phyloP scores from a whole-genome alignment of 371 early-diverging fungal species.

The Blakeslea trispora region DNA sequence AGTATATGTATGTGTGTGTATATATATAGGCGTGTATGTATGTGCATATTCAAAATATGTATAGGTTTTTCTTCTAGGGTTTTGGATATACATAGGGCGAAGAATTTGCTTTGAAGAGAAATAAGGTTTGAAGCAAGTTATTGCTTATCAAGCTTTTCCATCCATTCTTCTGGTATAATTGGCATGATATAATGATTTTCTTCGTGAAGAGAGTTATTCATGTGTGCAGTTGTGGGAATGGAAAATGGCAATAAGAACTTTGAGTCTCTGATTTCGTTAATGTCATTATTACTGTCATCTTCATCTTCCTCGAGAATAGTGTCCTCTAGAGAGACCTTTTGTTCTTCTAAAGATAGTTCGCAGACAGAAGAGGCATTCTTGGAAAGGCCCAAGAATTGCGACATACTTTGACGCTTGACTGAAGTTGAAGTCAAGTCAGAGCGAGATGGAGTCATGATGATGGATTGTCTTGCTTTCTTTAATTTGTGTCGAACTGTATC shows the following conservation, averaged over 20 bases:
- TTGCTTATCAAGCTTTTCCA: slow-evolving; percentile 37
- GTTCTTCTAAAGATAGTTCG: slow-evolving; percentile 18
- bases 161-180: slow-evolving; percentile 43
- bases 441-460: slow-evolving; percentile 2
- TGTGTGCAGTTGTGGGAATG: slow-evolving; percentile 48
- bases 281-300: slow-evolving; percentile 41
- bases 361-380: slow-evolving; percentile 15
- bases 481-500: slow-evolving; percentile 59
- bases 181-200: slow-evolving; percentile 31
- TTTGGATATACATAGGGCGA: too few species aligned
- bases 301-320: slow-evolving; percentile 28
- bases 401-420: slow-evolving; percentile 36
- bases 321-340: slow-evolving; percentile 24
- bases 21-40: not conserved
- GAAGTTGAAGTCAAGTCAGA: slow-evolving; percentile 7
- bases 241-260: slow-evolving; percentile 58
- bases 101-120: too few species aligned
- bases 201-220: slow-evolving; percentile 22
- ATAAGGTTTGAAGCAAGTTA: too few species aligned
- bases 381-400: slow-evolving; percentile 29
- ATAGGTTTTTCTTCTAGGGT: too few species aligned
- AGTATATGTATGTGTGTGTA: not conserved
- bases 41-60: not conserved
- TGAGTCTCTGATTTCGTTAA: slow-evolving; percentile 51
- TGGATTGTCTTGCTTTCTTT: slow-evolving; percentile 9